phyloP scores from a whole-genome alignment of 768 basidiomycete species.

The Leccinellum rugosiceps region DNA sequence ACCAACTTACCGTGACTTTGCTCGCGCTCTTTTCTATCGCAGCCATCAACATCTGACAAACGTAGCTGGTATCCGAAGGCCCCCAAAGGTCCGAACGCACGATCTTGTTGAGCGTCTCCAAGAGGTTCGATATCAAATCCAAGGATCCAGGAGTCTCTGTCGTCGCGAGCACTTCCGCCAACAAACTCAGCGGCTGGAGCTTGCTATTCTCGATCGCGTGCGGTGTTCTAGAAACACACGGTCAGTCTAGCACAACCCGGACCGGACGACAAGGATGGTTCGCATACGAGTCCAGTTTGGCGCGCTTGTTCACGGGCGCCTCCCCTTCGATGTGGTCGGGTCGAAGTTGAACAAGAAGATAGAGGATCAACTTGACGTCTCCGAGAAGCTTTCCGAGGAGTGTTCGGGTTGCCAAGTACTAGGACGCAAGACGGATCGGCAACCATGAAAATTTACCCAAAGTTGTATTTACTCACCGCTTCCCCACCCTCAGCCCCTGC shows the following conservation, averaged over 20 bases:
- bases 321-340: conserved; percentile 40
- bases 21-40: conserved; percentile 67
- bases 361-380: conserved; percentile 51
- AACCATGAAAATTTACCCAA: not conserved
- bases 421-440: not conserved
- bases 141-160: conserved; percentile 63
- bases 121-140: conserved; percentile 64
- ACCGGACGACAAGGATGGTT: conserved; percentile 9
- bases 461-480: conserved; percentile 37
- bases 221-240: conserved; percentile 2
- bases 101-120: conserved; percentile 70
- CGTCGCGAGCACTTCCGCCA: conserved; percentile 72
- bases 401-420: conserved; percentile 48
- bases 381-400: conserved; percentile 47
- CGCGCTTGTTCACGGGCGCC: conserved; percentile 60
- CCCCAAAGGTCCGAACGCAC: conserved; percentile 51
- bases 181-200: conserved; percentile 49
- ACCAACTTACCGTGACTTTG: conserved; percentile 47
- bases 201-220: conserved; percentile 35
- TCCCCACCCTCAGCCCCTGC: conserved; percentile 46
- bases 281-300: conserved; percentile 60
- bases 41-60: conserved; percentile 82
- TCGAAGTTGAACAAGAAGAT: conserved; percentile 49
- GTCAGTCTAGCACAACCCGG: not conserved
- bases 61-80: conserved; percentile 68